phyloP scores from a whole-genome alignment of 768 basidiomycete genomes.

The Boletus edulis region DNA sequence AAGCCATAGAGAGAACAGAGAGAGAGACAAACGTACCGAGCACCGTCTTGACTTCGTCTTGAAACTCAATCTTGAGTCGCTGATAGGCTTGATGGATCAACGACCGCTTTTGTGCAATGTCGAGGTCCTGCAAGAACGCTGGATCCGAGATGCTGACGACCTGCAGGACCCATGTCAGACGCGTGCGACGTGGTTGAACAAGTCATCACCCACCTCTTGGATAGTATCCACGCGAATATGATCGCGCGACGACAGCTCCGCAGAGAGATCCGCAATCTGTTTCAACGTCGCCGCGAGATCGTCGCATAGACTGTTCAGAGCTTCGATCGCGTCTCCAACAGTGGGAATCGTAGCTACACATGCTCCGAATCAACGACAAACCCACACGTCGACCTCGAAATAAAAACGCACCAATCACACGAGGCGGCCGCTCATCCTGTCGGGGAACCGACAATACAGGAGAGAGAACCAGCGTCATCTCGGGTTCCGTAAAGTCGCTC shows the following conservation, averaged over 20 bases:
- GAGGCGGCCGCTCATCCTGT: slow-evolving; percentile 55
- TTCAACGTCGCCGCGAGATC: slow-evolving; percentile 62
- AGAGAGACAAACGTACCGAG: slow-evolving; percentile 40
- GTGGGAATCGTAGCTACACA: slow-evolving; percentile 68
- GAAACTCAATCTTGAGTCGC: slow-evolving; percentile 39
- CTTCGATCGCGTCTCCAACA: slow-evolving; percentile 69
- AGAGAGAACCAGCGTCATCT: slow-evolving; percentile 69
- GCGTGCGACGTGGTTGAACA: not conserved
- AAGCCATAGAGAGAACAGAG: not conserved
- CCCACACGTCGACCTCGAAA: not conserved
- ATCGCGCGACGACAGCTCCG: slow-evolving; percentile 71
- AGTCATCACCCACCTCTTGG: slow-evolving; percentile 51
- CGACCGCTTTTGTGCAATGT: slow-evolving; percentile 64
- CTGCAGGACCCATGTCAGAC: slow-evolving; percentile 26
- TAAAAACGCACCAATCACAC: slow-evolving; percentile 50
- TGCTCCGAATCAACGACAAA: not conserved
- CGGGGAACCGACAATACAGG: slow-evolving; percentile 58
- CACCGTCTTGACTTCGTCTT: slow-evolving; percentile 48
- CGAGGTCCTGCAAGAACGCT: slow-evolving; percentile 60
- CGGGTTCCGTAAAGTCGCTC: slow-evolving; percentile 77
- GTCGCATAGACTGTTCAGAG: slow-evolving; percentile 57
- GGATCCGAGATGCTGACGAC: slow-evolving; percentile 52
- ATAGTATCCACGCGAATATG: slow-evolving; percentile 69
- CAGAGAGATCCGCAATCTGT: slow-evolving; percentile 64
- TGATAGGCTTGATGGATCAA: slow-evolving; percentile 64